These are phyloP conservation scores for Zymoseptoria tritici DNA, from an alignment of 2,329 filamentous ascomycete species.

Conservation along the genomic window DNA sequence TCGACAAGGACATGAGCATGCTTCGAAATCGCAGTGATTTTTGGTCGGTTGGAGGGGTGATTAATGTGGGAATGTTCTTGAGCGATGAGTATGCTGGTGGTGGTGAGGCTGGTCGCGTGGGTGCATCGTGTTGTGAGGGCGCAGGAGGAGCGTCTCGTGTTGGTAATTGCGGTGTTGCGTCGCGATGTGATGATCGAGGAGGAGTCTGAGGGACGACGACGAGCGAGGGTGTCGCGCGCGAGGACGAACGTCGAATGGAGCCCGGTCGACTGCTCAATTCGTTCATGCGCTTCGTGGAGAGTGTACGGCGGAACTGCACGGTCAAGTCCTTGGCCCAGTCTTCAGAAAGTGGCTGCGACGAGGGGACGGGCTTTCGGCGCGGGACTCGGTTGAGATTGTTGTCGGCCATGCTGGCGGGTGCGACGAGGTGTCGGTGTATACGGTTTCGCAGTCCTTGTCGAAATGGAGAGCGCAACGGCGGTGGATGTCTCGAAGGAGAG, in stretches of 20 bases:
- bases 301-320: conserved; percentile 74
- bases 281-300: conserved; percentile 81
- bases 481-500: background rate
- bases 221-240: conserved; percentile 43
- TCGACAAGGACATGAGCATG: conserved; percentile 74
- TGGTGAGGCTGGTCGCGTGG: conserved; percentile 24
- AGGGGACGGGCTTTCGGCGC: conserved; percentile 26
- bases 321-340: conserved; percentile 72
- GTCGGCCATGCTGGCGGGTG: conserved; percentile 20
- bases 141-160: conserved; percentile 24
- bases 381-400: conserved; percentile 21
- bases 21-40: conserved; percentile 50
- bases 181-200: conserved; percentile 8
- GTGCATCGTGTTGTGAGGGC: conserved; percentile 11
- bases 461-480: background rate
- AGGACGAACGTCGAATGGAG: conserved; percentile 45
- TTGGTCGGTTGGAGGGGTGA: conserved; percentile 58
- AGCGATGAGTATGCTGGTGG: conserved; percentile 57
- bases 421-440: background rate
- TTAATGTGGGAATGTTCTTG: conserved; percentile 60
- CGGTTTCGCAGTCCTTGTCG: background rate
- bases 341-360: conserved; percentile 38
- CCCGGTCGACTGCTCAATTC: conserved; percentile 50
- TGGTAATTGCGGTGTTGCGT: conserved; percentile 9
- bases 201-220: conserved; percentile 17